A percentile compares a stretch with the other conserved stretches of the same genome.
Conservation (phyloP, 352 stramenopile genomes). For the Phytophthora vignae region DNA sequence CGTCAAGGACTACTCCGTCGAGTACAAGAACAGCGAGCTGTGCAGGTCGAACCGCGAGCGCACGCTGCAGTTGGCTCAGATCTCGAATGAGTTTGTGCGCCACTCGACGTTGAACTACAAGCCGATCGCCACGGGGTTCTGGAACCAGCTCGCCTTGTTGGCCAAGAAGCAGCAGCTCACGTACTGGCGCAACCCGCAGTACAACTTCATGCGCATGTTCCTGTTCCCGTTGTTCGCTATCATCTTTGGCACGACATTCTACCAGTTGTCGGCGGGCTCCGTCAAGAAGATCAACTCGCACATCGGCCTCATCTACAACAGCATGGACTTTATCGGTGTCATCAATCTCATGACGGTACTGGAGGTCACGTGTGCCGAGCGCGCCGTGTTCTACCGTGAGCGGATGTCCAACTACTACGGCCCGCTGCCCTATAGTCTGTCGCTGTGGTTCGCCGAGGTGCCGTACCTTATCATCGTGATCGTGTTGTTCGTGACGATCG, state of each 20-base stretch:
- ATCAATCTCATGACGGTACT: conserved; percentile 67
- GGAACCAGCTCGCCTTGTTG: conserved; percentile 47
- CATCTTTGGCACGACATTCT: conserved; percentile 64
- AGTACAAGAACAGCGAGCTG: conserved; percentile 9
- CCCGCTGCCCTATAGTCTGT: conserved; percentile 63
- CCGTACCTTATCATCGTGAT: conserved; percentile 56
- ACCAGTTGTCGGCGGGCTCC: conserved; percentile 34
- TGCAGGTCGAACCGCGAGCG: conserved; percentile 34
- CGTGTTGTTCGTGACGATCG: conserved; percentile 52
- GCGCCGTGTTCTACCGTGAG: conserved; percentile 67
- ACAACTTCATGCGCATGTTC: conserved; percentile 61
- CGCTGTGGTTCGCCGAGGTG: conserved; percentile 60
- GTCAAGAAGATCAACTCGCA: conserved; percentile 59
- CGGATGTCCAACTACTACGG: conserved; percentile 78
- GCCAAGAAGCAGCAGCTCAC: conserved; percentile 53
- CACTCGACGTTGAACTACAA: conserved; percentile 60
- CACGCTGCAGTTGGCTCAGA: conserved; percentile 24
- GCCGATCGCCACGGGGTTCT: conserved; percentile 49
- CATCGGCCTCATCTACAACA: conserved; percentile 68
- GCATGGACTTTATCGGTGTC: conserved; percentile 67
- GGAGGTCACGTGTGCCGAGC: conserved; percentile 57
- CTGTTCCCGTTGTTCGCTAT: conserved; percentile 51
- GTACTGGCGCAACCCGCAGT: conserved; percentile 61
- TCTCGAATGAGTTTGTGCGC: conserved; percentile 34
- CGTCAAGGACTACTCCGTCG: conserved; percentile 58